Evolutionary conservation across 306 rosid genomes (phyloP).

Genomic region (Prunus persica): DNA sequence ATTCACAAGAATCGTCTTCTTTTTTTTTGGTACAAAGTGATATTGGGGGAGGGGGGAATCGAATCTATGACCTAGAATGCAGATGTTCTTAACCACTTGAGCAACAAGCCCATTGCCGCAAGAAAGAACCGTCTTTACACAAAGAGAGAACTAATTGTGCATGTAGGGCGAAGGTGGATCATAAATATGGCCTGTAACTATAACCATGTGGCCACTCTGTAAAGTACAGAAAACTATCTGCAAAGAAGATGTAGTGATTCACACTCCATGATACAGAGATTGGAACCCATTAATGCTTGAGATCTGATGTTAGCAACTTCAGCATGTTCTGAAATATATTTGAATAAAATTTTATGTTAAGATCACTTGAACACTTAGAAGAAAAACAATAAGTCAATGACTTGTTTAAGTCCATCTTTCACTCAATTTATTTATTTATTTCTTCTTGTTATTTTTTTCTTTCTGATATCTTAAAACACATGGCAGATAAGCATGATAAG

Average conservation of each 20-base stretch:
- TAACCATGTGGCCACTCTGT: not conserved
- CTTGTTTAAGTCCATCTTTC: conserved; percentile 15
- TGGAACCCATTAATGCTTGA: conserved; percentile 7
- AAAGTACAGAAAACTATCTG: not conserved
- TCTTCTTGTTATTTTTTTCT: not conserved
- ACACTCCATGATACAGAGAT: conserved; percentile 6
- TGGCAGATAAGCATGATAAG: conserved; percentile 5
- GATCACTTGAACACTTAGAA: not conserved
- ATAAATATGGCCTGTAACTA: too few relatives aligned
- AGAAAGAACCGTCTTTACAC: too few relatives aligned
- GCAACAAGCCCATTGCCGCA: too few relatives aligned
- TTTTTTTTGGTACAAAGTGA: too few relatives aligned
- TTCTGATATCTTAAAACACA: not conserved
- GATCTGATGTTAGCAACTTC: not conserved
- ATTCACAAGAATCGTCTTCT: not conserved
- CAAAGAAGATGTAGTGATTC: not conserved
- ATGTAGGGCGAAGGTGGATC: not conserved
- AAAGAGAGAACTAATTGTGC: too few relatives aligned
- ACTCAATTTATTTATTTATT: not conserved
- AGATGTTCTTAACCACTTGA: too few relatives aligned
- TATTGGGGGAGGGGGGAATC: too few relatives aligned
- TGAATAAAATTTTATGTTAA: not conserved
- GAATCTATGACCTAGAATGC: too few relatives aligned
- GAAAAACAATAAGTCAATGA: not conserved
- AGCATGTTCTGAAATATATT: not conserved